A percentile compares a stretch with the other conserved stretches of the same genome.
These are phyloP conservation scores for Escallonia herrerae DNA, from an alignment of 129 eudicot species.

Conservation along the genomic window DNA sequence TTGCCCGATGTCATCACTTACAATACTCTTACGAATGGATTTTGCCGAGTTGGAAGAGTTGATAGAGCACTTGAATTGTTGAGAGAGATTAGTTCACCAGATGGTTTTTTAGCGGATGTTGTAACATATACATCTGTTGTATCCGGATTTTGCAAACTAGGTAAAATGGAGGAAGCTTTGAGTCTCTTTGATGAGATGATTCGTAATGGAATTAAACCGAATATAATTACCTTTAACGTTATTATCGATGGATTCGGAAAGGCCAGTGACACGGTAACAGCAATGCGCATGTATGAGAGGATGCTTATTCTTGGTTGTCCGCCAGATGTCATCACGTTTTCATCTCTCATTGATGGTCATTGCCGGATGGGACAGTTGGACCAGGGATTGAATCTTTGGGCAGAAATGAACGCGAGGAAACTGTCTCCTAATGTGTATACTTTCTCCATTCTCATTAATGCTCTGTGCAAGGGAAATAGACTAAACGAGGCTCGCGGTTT, in stretches of 20 bases:
- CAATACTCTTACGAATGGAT: constrained; percentile 61
- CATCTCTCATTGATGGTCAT: constrained; percentile 61
- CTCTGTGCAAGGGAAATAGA: constrained; percentile 63
- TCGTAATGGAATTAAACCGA: constrained; percentile 52
- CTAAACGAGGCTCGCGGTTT: constrained; percentile 64
- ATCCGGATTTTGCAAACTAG: constrained; percentile 62
- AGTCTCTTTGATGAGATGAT: constrained; percentile 54
- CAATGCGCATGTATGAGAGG: constrained; percentile 35
- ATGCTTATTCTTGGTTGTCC: constrained; percentile 42
- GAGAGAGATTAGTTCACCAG: constrained; percentile 27
- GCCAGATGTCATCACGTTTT: constrained; percentile 82
- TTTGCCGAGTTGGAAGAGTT: constrained; percentile 49
- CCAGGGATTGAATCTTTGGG: constrained; percentile 49
- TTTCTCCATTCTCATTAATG: constrained; percentile 51
- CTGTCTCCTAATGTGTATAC: constrained; percentile 64
- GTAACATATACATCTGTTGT: constrained; percentile 73
- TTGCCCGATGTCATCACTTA: constrained; percentile 60
- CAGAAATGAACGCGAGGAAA: constrained; percentile 50
- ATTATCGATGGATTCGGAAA: constrained; percentile 83
- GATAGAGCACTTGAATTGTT: constrained; percentile 50
- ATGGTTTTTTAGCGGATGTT: constrained; percentile 53
- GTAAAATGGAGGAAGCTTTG: constrained; percentile 54
- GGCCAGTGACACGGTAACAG: constrained; percentile 49
- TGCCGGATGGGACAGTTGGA: constrained; percentile 59
- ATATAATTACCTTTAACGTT: constrained; percentile 47